These are phyloP conservation scores for Neurospora sp. DNA, from an alignment of 495 filamentous ascomycete genomes.

Conservation along the genomic window DNA sequence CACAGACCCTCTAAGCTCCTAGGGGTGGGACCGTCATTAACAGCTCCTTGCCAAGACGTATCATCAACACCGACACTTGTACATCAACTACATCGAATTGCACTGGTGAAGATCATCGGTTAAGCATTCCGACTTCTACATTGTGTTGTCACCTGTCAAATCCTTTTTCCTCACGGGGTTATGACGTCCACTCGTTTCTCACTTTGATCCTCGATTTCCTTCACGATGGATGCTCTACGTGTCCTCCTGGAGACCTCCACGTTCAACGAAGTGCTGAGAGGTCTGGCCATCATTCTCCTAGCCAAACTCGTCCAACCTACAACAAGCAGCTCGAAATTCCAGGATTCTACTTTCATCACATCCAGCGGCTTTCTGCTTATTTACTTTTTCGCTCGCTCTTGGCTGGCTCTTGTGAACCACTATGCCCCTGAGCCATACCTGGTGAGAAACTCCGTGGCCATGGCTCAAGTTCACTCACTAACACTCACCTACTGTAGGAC, in stretches of 20 bases:
- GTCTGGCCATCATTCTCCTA: slow-evolving; percentile 4
- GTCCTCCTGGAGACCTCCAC: not conserved
- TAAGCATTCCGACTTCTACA: not conserved
- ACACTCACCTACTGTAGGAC: slow-evolving; percentile 44
- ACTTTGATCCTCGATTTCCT: not conserved
- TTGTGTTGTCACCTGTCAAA: not conserved
- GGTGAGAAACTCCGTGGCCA: slow-evolving; percentile 31
- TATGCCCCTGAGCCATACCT: slow-evolving; percentile 74
- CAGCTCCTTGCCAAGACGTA: not conserved
- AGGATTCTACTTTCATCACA: not conserved
- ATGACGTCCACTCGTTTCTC: slow-evolving; percentile 4
- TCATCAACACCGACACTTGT: not conserved
- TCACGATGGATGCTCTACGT: slow-evolving; percentile 9
- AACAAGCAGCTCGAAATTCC: not conserved
- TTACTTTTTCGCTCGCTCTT: slow-evolving; percentile 9
- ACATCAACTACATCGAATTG: not conserved
- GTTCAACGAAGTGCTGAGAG: slow-evolving; percentile 7
- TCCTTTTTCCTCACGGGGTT: not conserved
- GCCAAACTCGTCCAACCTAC: not conserved
- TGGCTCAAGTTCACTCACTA: not conserved
- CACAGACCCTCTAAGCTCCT: not conserved
- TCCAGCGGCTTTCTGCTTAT: slow-evolving; percentile 6
- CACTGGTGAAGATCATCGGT: not conserved
- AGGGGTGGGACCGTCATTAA: not conserved
- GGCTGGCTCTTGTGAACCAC: slow-evolving; percentile 31